Evolutionary conservation across 176 grass and related monocot species (phyloP), one percentile per base, ranked within the genome.

Genomic region (Zizania latifolia): DNA sequence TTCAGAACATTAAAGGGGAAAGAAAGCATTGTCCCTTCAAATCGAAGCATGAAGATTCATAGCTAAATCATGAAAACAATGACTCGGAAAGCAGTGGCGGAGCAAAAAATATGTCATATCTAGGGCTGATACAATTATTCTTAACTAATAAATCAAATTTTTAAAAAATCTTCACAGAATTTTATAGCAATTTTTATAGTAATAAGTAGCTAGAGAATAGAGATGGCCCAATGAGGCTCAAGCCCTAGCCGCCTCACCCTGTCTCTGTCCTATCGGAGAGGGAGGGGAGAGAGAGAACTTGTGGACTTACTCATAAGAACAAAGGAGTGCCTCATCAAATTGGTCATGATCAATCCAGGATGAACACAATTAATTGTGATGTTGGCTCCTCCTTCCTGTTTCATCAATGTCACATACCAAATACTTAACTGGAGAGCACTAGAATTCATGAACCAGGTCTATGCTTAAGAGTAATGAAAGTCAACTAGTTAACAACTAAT

Each of bases 271-370:
- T n/a, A n/a, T n/a, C n/a, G n/a, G n/a, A n/a, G n/a, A n/a, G 19
- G 17, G n/a, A 5, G 17, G 12, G 9, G 6, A 19, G 14, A 80
- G 48, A n/a, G 8, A 8, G 26, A 65, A 31, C 24, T 32, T 21
- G 39, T 55, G 7, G 17, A 7, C 91, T 64, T 98, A 98, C 94
- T 91, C 89, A 98, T 92, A 44, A 92, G 65, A 83, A 81, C 45
- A 51, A 79, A 83, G 26, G 94, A 93, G 63, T 98, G 94, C 74
- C 91, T 89, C 91, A 91, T 89, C 84, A 98, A 83, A 87, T 93
- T 92, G 23, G 94, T 98, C 94, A 92, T 89, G 84, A 98, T 98
- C 76, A 98, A 50, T 81, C 94, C 94, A 51, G 94, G 94, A 89
- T 98, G 94, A 54, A 97, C 86, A 38, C 88, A 88, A 31, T 98